A percentile compares a stretch with the other conserved stretches of the same genome.
Conservation (phyloP, 306 rosid genomes). For the Begonia masoniana region DNA sequence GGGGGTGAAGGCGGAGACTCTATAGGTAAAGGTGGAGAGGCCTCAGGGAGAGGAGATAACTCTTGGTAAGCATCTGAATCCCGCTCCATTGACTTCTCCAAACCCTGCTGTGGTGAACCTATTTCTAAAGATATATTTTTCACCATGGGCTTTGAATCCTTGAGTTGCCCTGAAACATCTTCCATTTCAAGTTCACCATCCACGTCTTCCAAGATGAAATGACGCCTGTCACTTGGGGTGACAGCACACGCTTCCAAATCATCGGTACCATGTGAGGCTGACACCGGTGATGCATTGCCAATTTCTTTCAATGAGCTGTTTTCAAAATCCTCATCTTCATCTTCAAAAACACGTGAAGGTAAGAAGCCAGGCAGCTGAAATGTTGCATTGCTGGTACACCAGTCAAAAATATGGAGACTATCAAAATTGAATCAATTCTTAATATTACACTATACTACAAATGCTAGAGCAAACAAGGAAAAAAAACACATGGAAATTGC, state of each 20-base stretch:
- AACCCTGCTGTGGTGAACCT: slow-evolving; percentile 29
- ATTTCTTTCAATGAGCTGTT: slow-evolving; percentile 39
- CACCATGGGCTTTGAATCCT: slow-evolving; percentile 48
- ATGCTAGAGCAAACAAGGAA: too few relatives aligned
- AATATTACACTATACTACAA: too few relatives aligned
- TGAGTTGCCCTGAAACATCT: slow-evolving; percentile 85
- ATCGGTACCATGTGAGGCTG: slow-evolving; percentile 32
- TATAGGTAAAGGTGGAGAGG: slow-evolving; percentile 88
- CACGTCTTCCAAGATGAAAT: slow-evolving; percentile 88
- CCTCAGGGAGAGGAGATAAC: slow-evolving; percentile 41
- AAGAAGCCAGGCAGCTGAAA: slow-evolving; percentile 90
- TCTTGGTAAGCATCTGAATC: slow-evolving; percentile 28
- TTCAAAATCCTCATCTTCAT: slow-evolving; percentile 63
- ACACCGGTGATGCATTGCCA: slow-evolving; percentile 32
- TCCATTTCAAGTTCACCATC: slow-evolving; percentile 99
- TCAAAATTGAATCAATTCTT: too few relatives aligned
- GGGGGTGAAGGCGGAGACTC: slow-evolving; percentile 93
- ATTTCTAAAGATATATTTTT: slow-evolving; percentile 31
- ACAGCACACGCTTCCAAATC: slow-evolving; percentile 55
- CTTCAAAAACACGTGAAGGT: slow-evolving; percentile 65
- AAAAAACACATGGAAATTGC: too few relatives aligned
- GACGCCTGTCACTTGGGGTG: slow-evolving; percentile 89
- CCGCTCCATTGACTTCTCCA: slow-evolving; percentile 30
- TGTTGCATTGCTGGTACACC: slow-evolving; percentile 74
- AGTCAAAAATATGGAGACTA: slow-evolving; percentile 3